Percentiles rank a stretch among this genome's conserved stretches.
Conservation (phyloP, 257 asterid genomes). For the Solanum chmielewskii region DNA sequence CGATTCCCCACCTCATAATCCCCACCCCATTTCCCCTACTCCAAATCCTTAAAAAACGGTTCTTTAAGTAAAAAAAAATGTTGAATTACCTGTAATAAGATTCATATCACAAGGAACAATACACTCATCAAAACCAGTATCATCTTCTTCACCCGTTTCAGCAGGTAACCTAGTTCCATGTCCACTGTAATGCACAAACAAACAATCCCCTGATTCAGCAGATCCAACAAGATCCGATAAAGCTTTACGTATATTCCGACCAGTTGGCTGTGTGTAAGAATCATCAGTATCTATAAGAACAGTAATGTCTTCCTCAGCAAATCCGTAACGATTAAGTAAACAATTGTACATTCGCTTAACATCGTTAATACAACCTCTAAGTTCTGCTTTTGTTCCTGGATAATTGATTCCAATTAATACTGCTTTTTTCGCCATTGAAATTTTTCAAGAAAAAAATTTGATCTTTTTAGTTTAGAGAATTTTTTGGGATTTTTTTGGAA, state of each 20-base stretch:
- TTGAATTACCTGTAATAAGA: constrained; percentile 57
- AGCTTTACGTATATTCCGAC: constrained; percentile 70
- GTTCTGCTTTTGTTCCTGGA: constrained; percentile 84
- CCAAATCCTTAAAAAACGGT: not conserved
- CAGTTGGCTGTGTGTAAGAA: constrained; percentile 73
- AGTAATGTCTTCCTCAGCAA: constrained; percentile 63
- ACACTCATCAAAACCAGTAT: constrained; percentile 94
- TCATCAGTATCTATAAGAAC: constrained; percentile 74
- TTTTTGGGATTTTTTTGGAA: not conserved
- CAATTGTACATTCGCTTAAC: constrained; percentile 65
- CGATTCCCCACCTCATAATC: not conserved
- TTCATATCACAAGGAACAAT: constrained; percentile 93
- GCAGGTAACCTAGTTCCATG: constrained; percentile 98
- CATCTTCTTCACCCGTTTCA: constrained; percentile 96
- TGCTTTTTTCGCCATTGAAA: constrained; percentile 63
- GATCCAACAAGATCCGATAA: constrained; percentile 55
- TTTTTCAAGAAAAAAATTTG: not conserved
- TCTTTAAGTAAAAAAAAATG: not conserved
- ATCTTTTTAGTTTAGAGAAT: not conserved
- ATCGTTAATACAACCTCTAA: constrained; percentile 90
- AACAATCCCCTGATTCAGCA: constrained; percentile 51
- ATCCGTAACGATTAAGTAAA: constrained; percentile 64
- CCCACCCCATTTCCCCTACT: not conserved
- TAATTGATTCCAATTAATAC: constrained; percentile 89
- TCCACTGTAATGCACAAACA: constrained; percentile 94